A percentile compares a stretch with the other conserved stretches of the same genome.
Evolutionary conservation across 352 stramenopile species (phyloP).

Genomic region (Peronospora belbahrii): DNA sequence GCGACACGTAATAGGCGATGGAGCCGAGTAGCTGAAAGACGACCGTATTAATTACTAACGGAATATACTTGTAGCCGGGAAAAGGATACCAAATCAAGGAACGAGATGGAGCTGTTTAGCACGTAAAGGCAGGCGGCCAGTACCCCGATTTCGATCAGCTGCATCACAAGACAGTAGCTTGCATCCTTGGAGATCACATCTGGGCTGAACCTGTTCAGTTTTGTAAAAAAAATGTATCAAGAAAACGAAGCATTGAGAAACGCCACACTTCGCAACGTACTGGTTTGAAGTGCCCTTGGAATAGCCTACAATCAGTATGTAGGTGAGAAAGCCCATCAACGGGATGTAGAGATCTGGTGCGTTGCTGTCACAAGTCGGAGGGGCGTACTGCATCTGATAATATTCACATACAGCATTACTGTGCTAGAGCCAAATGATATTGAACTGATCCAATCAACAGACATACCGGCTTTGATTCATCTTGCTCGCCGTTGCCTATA

Average conservation of each 20-base stretch:
- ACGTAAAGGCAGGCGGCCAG: conserved; percentile 93
- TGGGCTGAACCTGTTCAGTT: conserved; percentile 86
- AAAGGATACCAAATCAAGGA: conserved; percentile 95
- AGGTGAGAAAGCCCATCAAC: conserved; percentile 98
- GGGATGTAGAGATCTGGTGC: conserved; percentile 98
- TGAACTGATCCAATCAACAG: neutral
- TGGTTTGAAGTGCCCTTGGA: conserved; percentile 90
- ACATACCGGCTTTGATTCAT: conserved; percentile 54
- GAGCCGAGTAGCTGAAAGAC: conserved; percentile 79
- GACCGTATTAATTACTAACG: conserved; percentile 92
- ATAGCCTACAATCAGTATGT: conserved; percentile 96
- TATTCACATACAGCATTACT: neutral
- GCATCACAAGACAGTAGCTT: conserved; percentile 87
- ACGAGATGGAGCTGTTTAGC: conserved; percentile 87
- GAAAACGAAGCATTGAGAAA: neutral
- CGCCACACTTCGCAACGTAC: conserved; percentile 35
- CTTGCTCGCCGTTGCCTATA: conserved; percentile 49
- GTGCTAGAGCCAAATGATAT: neutral
- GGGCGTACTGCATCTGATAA: conserved; percentile 67
- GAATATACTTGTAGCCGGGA: conserved; percentile 99
- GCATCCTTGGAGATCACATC: conserved; percentile 93
- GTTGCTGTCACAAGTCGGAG: conserved; percentile 94
- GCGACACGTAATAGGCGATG: conserved; percentile 87
- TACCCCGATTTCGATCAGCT: conserved; percentile 89
- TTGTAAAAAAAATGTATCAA: neutral